A percentile compares a stretch with the other conserved stretches of the same genome.
These are phyloP conservation scores for Microthyrium microscopicum DNA, from an alignment of 2,329 filamentous ascomycete genomes.

Conservation along the genomic window DNA sequence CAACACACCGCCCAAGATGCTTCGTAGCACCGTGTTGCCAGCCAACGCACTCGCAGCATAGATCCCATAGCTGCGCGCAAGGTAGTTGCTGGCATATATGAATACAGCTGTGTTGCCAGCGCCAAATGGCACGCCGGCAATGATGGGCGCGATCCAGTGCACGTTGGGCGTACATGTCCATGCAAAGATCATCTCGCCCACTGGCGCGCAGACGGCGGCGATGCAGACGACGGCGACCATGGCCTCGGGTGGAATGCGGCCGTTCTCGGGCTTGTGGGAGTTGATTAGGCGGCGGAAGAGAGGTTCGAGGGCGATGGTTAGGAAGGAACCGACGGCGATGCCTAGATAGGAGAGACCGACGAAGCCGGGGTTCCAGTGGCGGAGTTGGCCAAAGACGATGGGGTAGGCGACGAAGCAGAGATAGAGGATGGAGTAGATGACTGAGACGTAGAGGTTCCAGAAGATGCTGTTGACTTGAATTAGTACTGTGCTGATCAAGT, in stretches of 20 bases:
- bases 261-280: conserved; percentile 55
- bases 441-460: conserved; percentile 53
- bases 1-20: conserved; percentile 57
- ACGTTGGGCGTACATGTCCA: conserved; percentile 77
- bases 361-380: conserved; percentile 59
- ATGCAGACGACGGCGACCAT: conserved; percentile 68
- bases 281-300: conserved; percentile 65
- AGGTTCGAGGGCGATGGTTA: conserved; percentile 41
- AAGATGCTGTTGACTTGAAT: conserved; percentile 38
- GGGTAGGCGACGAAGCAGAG: conserved; percentile 86
- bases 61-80: conserved; percentile 63
- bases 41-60: conserved; percentile 70
- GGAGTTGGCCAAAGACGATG: conserved; percentile 57
- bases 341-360: conserved; percentile 67
- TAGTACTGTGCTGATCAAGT: neutral
- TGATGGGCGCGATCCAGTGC: conserved; percentile 66
- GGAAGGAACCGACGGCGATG: conserved; percentile 40
- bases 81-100: conserved; percentile 68
- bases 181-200: conserved; percentile 72
- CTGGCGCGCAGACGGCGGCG: conserved; percentile 53
- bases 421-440: conserved; percentile 76
- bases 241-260: conserved; percentile 58
- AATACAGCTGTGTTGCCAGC: conserved; percentile 62
- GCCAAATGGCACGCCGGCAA: conserved; percentile 66
- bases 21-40: conserved; percentile 60